A percentile compares a stretch with the other conserved stretches of the same genome.
Evolutionary conservation across 1,284 basidiomycete genomes (phyloP).

Genomic region (Trametes polyzona): DNA sequence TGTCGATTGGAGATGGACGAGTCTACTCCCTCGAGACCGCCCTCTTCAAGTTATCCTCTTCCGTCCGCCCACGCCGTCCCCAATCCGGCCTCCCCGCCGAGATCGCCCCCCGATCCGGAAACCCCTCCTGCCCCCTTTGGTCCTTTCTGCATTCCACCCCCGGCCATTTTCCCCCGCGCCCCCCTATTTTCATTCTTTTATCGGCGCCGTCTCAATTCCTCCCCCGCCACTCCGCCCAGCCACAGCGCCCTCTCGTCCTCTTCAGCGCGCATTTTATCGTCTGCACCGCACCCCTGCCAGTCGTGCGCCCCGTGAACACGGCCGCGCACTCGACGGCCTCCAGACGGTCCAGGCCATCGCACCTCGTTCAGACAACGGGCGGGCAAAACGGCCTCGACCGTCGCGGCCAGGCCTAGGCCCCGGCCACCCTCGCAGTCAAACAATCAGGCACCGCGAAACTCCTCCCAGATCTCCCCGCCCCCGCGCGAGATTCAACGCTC

Average conservation of each 20-base stretch:
- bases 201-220: constrained; percentile 6
- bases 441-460: constrained; percentile 25
- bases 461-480: constrained; percentile 15
- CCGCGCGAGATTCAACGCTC: not conserved
- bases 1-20: constrained; percentile 10
- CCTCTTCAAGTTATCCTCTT: constrained; percentile 11
- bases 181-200: not conserved
- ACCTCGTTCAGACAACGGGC: constrained; percentile 4
- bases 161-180: constrained; percentile 5
- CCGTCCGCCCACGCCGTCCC: not conserved
- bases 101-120: constrained; percentile 14
- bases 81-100: constrained; percentile 13
- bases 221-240: not conserved
- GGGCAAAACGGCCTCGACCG: constrained; percentile 13
- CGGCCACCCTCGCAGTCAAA: constrained; percentile 26
- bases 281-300: not conserved
- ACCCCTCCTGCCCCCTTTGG: not conserved
- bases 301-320: not conserved
- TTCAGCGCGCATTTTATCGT: not conserved
- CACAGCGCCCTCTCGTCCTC: not conserved
- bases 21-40: not conserved
- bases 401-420: constrained; percentile 16
- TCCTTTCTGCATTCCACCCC: constrained; percentile 7
- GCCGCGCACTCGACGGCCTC: constrained; percentile 1
- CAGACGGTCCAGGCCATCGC: constrained; percentile 13